These are phyloP conservation scores for Cytauxzoon felis DNA, from an alignment of 169 alveolate genomes.

Conservation along the genomic window DNA sequence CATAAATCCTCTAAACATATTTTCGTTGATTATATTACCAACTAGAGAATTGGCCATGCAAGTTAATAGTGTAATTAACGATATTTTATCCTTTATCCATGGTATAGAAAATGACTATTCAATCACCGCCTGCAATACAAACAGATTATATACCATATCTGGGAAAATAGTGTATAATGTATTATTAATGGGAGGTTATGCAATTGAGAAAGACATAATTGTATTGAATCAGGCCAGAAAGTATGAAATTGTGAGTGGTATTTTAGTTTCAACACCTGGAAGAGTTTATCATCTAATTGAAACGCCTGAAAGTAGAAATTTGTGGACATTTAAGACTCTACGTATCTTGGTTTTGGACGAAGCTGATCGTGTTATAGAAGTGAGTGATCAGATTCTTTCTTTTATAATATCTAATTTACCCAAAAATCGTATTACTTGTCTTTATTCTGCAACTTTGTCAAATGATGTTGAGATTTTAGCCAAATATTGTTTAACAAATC, in stretches of 20 bases:
- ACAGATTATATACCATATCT: background rate
- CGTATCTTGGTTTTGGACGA: constrained; percentile 83
- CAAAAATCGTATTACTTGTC: constrained; percentile 90
- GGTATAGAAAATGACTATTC: background rate
- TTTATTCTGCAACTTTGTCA: constrained; percentile 89
- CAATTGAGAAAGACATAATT: constrained; percentile 45
- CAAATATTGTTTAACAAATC: constrained; percentile 19
- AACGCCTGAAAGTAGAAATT: constrained; percentile 17
- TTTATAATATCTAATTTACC: constrained; percentile 82
- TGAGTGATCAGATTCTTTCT: constrained; percentile 83
- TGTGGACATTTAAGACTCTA: constrained; percentile 61
- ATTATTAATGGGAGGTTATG: constrained; percentile 49
- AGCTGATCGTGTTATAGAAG: constrained; percentile 90
- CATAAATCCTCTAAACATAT: constrained; percentile 46
- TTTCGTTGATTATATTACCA: constrained; percentile 89
- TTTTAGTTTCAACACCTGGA: constrained; percentile 60
- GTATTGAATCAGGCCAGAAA: constrained; percentile 7
- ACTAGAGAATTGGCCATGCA: constrained; percentile 96
- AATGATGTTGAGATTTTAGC: constrained; percentile 24
- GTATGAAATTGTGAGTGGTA: background rate
- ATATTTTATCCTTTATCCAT: background rate
- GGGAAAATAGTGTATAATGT: constrained; percentile 3
- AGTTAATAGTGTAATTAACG: constrained; percentile 24
- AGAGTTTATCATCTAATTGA: constrained; percentile 53
- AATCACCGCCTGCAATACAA: background rate